Base-by-base conservation (phyloP, 768 basidiomycete genomes). In the Punctularia strigosozonata region DNA sequence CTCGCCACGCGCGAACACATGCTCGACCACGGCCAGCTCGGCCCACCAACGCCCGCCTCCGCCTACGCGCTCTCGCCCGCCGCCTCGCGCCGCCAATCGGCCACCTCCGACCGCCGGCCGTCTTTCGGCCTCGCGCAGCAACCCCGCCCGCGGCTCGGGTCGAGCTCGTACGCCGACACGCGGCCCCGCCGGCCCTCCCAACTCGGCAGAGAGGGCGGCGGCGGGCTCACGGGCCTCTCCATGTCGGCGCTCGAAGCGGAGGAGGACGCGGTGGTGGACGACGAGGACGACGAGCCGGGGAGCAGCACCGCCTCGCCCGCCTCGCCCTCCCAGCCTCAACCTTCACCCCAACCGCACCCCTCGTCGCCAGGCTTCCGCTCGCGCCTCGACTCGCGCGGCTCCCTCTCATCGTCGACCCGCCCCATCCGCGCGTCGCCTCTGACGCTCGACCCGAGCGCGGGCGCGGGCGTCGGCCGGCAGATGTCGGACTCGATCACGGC, bases 1-100 rank as follows among this genome's bases (percentile, higher is more conserved):
- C 68, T 97, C 12, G 91, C 91, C 1, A 74, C 85, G 0, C 69
- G 84, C n/a, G 88, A 91, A 52, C 86, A 95, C 54, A 89, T 97
- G 85, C 72, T 90, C 34, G 84, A 90, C 55, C 89, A 92, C 49
- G 82, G 80, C 4, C 82, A 87, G 50, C 60, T 84, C 4, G 80
- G 79, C 2, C 74, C 80, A 7, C 65, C 75, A 2, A 83, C 80
- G 0, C 80, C 78, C 4, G 55, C 52, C 6, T 44, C 47, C 21
- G 65, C 69, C 5, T 42, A 57, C 4, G 56, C 58, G 1, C 47
- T 60, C 4, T 67, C 77, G 0, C 75, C 73, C 12, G 69, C 60
- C 10, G 25, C 48, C 6, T 77, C 77, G 17, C 50, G 50, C 17
- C 42, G 49, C 13, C 43, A 43, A 4, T 47, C 43, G 7, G 17